phyloP scores from a whole-genome alignment of 2,329 filamentous ascomycete species.

The Ophiocordyceps unilateralis region DNA sequence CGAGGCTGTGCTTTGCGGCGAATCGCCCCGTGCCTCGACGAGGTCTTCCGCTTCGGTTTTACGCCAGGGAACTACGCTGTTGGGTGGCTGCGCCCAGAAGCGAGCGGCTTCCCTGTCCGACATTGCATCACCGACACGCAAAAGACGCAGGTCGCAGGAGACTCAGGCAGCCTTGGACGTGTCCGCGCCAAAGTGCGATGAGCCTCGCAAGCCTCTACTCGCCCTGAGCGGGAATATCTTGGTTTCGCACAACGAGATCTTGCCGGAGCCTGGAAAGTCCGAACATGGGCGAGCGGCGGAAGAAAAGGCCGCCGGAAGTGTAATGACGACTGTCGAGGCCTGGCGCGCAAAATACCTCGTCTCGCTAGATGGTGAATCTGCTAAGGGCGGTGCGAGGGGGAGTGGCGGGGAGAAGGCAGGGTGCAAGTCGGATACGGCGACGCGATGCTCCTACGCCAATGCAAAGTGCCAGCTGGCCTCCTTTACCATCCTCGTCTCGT shows the following conservation, averaged over 20 bases:
- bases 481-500: constrained; percentile 22
- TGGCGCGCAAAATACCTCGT: not conserved
- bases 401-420: not conserved
- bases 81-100: constrained; percentile 3
- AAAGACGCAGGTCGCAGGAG: constrained; percentile 4
- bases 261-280: not conserved
- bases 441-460: constrained; percentile 15
- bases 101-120: not conserved
- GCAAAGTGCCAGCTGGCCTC: constrained; percentile 19
- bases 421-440: not conserved
- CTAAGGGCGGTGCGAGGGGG: not conserved
- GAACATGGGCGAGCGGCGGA: not conserved
- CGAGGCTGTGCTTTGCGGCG: not conserved
- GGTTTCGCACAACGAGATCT: constrained; percentile 1
- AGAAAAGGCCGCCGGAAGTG: not conserved
- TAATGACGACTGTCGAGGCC: not conserved
- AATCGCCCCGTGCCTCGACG: not conserved
- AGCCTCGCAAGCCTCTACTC: constrained; percentile 7
- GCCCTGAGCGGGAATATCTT: constrained; percentile 9
- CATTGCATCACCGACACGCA: constrained; percentile 3
- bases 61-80: not conserved
- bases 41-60: constrained; percentile 3
- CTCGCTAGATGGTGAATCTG: not conserved
- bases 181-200: not conserved
- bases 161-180: not conserved